Evolutionary conservation across 2,329 filamentous ascomycete genomes (phyloP).

Genomic region (Colletotrichum sansevieriae): DNA sequence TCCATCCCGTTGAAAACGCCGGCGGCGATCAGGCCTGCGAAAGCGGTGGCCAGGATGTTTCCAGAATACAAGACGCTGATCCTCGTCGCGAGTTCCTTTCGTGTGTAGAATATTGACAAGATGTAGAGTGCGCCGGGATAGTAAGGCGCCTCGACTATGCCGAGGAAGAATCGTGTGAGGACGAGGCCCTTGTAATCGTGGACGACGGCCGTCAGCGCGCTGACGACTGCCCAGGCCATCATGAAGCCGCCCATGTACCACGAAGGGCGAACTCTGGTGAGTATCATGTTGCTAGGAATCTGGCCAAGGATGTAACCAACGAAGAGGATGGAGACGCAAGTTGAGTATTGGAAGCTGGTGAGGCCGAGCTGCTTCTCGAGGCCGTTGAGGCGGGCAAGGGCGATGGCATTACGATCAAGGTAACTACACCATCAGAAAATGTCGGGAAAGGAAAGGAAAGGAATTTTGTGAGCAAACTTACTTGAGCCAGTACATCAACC

Average conservation of each 20-base stretch:
- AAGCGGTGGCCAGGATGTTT: conserved; percentile 52
- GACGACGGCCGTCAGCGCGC: conserved; percentile 50
- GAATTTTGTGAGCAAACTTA: not conserved
- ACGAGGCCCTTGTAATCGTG: conserved; percentile 57
- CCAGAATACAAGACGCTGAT: conserved; percentile 61
- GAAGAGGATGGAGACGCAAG: conserved; percentile 53
- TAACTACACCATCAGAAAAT: conserved; percentile 9
- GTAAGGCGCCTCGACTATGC: conserved; percentile 56
- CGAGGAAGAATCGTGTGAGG: conserved; percentile 51
- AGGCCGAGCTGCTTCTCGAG: conserved; percentile 44
- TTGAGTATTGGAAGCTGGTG: conserved; percentile 49
- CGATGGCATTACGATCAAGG: conserved; percentile 45
- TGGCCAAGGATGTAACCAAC: conserved; percentile 55
- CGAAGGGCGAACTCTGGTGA: conserved; percentile 63
- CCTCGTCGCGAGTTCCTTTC: conserved; percentile 58
- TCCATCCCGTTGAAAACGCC: conserved; percentile 54
- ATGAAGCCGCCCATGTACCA: conserved; percentile 60
- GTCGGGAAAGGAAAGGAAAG: too few species aligned
- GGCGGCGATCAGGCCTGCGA: conserved; percentile 59
- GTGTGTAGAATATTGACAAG: conserved; percentile 67
- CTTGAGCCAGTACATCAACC: conserved; percentile 50
- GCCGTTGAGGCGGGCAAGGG: conserved; percentile 48
- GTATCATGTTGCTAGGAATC: conserved; percentile 53
- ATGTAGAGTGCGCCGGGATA: conserved; percentile 54
- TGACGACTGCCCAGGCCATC: conserved; percentile 57